These are phyloP conservation scores for Dictyostelium brefeldianum DNA, from an alignment of 78 protist genomes.

Conservation along the genomic window DNA sequence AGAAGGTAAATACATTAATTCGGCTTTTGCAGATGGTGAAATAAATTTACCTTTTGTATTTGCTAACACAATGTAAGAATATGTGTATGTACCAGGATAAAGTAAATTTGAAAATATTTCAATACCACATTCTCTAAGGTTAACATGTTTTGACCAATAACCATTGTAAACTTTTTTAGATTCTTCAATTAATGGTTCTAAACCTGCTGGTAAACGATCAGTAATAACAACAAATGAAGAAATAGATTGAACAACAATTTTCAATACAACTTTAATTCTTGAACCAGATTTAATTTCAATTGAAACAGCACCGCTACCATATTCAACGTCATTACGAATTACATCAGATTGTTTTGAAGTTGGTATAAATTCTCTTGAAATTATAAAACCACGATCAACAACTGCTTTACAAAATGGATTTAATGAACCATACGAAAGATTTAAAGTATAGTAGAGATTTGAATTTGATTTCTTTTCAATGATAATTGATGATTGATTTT, in stretches of 20 bases:
- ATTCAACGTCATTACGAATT: no score
- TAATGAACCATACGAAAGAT: slow-evolving; percentile 12
- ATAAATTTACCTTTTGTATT: slow-evolving; percentile 24
- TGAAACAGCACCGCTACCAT: background rate
- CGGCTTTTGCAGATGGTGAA: slow-evolving; percentile 50
- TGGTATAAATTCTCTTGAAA: slow-evolving; percentile 21
- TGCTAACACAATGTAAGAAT: background rate
- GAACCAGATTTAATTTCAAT: slow-evolving; percentile 41
- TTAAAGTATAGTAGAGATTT: slow-evolving; percentile 8
- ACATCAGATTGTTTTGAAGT: slow-evolving; percentile 10
- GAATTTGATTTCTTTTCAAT: slow-evolving; percentile 43
- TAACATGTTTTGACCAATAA: slow-evolving; percentile 29
- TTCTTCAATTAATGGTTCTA: slow-evolving; percentile 18
- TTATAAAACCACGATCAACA: background rate
- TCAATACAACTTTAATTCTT: slow-evolving; percentile 23
- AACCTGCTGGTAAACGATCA: slow-evolving; percentile 56
- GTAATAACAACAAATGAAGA: slow-evolving; percentile 25
- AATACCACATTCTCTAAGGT: slow-evolving; percentile 38
- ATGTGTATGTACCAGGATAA: slow-evolving; percentile 15
- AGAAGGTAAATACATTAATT: slow-evolving; percentile 59
- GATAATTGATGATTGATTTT: slow-evolving; percentile 29
- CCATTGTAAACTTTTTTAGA: background rate
- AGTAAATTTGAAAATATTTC: slow-evolving; percentile 33
- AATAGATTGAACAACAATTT: background rate
- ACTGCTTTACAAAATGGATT: slow-evolving; percentile 15